phyloP scores from a whole-genome alignment of 768 basidiomycete species.

The Mycena alexandri region DNA sequence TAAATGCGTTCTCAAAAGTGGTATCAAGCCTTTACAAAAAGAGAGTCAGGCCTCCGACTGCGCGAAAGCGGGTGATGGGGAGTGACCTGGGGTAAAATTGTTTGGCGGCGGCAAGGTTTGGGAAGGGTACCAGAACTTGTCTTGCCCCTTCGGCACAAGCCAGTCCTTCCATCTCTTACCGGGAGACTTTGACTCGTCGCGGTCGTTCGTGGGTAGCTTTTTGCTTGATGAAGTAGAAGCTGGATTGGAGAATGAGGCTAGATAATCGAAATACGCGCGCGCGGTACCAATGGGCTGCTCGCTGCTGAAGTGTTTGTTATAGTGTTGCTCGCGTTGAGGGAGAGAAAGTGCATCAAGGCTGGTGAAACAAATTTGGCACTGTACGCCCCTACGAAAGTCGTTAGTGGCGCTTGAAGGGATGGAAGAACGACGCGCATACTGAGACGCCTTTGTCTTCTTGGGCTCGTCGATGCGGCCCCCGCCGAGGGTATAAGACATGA shows the following conservation, averaged over 20 bases:
- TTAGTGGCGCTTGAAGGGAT: background rate
- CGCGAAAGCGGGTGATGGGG: background rate
- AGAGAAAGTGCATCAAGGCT: constrained; percentile 55
- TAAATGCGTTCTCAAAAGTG: constrained; percentile 69
- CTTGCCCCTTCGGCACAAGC: constrained; percentile 47
- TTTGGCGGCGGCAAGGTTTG: constrained; percentile 55
- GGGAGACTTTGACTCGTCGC: constrained; percentile 5
- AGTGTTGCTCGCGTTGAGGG: constrained; percentile 64
- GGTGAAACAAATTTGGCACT: constrained; percentile 66
- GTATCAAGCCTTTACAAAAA: constrained; percentile 67
- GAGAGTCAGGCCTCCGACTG: constrained; percentile 1
- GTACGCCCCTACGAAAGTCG: constrained; percentile 20
- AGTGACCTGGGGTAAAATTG: constrained; percentile 74
- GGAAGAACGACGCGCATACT: constrained; percentile 17
- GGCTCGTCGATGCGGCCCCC: constrained; percentile 18
- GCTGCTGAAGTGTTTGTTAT: constrained; percentile 59
- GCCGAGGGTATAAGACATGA: constrained; percentile 32
- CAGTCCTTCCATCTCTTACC: constrained; percentile 19
- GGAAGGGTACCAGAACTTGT: constrained; percentile 76
- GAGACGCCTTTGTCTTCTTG: background rate
- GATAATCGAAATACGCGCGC: constrained; percentile 1
- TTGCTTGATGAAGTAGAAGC: constrained; percentile 29
- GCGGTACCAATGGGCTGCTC: constrained; percentile 32
- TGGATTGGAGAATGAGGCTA: constrained; percentile 14
- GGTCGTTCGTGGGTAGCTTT: constrained; percentile 28